Percentiles rank a stretch among this genome's conserved stretches.
Conservation (phyloP, 331 rosid species). For the Rhamnella rubrinervis region DNA sequence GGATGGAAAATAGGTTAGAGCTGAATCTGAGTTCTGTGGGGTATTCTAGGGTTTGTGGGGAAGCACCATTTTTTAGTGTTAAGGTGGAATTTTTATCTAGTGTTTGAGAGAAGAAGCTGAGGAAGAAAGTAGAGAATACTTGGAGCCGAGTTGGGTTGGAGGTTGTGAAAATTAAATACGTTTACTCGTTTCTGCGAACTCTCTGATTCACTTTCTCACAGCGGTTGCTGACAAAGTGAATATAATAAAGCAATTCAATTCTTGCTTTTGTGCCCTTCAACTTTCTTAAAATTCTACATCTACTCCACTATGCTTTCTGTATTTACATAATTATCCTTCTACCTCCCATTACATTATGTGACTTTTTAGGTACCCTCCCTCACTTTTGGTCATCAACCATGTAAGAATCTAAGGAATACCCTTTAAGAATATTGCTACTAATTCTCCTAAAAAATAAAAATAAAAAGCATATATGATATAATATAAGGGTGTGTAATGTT, state of each 20-base stretch:
- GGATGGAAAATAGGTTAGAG: slow-evolving; percentile 50
- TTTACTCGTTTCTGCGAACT: slow-evolving; percentile 46
- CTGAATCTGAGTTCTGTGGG: slow-evolving; percentile 34
- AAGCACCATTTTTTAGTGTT: slow-evolving; percentile 39
- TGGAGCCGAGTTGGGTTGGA: slow-evolving; percentile 47
- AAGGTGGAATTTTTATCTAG: slow-evolving; percentile 44
- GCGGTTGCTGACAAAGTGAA: slow-evolving; percentile 60
- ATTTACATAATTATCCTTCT: not conserved
- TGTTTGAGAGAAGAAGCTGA: slow-evolving; percentile 54
- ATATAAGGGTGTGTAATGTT: too few species aligned
- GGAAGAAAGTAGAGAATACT: slow-evolving; percentile 64
- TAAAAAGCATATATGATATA: too few species aligned
- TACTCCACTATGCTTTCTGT: not conserved
- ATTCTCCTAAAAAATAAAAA: too few species aligned
- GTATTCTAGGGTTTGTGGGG: slow-evolving; percentile 27
- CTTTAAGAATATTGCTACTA: too few species aligned
- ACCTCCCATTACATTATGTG: too few species aligned
- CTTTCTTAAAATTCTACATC: slow-evolving; percentile 21
- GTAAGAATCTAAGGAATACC: too few species aligned
- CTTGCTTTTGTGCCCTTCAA: slow-evolving; percentile 25
- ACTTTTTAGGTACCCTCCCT: too few species aligned
- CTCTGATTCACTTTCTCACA: slow-evolving; percentile 41
- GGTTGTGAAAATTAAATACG: slow-evolving; percentile 71
- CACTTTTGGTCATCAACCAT: too few species aligned
- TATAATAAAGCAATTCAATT: slow-evolving; percentile 26